Evolutionary conservation across 2,329 filamentous ascomycete species (phyloP), one percentile per base, ranked within the genome.

Genomic region (Penicillium nordicum): DNA sequence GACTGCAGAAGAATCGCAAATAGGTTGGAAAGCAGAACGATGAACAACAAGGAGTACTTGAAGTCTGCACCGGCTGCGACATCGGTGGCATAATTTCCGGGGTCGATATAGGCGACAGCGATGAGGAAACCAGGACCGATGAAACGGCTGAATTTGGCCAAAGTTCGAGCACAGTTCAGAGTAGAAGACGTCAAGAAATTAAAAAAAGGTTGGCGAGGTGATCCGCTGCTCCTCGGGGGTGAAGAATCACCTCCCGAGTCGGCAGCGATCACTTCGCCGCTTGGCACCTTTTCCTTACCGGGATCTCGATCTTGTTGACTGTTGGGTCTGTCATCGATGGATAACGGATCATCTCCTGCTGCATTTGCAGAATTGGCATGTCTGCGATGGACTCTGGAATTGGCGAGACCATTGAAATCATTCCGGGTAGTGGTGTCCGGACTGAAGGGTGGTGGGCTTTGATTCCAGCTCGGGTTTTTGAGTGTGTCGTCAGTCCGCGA

Each of bases 401-500:
- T 87, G 38, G 81, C 82, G 57, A 85, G 79, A 32, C 82, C 80
- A 68, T 84, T 84, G 55, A 88, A 74, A 64, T 87, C 84, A 61
- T 82, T 81, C 55, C 82, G 77, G 6, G 84, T 88, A 3, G 84
- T 88, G 34, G 80, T 74, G 67, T 87, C 84, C n/a, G 79, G 78
- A 56, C 80, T 80, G 54, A 88, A 72, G 2, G 76, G 74, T 53
- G 79, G 75, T 1, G 85, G 85, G 60, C 78, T 87, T 71, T 88
- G 85, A 66, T 88, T 88, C 74, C 80, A 85, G 51, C 76, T 77
- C 23, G 78, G 78, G 50, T 82, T 78, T 47, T 78, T 75, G 48
- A 78, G 69, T 30, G 78, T 76, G 55, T 83, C 79, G 58, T 88
- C 84, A 32, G 79, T 83, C 62, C 83, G 78, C 6, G 84, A 87